phyloP scores from a whole-genome alignment of 768 basidiomycete genomes.

The Lentinula lateritia region DNA sequence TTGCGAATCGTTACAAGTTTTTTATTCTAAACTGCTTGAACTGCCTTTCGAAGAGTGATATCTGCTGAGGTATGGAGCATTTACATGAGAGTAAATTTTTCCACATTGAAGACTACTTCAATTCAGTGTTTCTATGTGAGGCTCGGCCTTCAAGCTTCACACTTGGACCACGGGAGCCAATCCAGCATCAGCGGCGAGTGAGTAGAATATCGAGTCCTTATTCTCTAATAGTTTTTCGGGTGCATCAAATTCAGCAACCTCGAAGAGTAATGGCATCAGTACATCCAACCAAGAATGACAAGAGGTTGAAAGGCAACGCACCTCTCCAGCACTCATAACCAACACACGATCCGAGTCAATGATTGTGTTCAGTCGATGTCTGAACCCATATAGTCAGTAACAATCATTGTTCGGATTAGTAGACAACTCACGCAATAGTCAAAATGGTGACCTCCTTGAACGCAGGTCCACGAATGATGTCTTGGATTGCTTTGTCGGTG shows the following conservation, averaged over 20 bases:
- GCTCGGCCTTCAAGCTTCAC: background rate
- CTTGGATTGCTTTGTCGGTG: conserved; percentile 75
- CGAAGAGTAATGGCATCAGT: background rate
- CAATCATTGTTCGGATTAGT: background rate
- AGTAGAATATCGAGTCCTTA: conserved; percentile 51
- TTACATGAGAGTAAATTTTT: no score
- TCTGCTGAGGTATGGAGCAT: no score
- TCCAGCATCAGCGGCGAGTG: conserved; percentile 63
- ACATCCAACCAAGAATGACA: background rate
- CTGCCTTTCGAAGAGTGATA: no score
- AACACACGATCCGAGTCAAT: conserved; percentile 76
- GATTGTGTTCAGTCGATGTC: conserved; percentile 80
- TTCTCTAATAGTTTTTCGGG: conserved; percentile 62
- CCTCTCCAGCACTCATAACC: conserved; percentile 77
- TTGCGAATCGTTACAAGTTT: no score
- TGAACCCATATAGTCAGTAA: conserved; percentile 17
- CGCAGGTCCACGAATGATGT: conserved; percentile 75
- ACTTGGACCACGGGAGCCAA: conserved; percentile 16
- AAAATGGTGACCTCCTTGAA: conserved; percentile 79
- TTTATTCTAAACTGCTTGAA: no score
- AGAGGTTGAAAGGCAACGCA: conserved; percentile 19
- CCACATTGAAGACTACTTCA: no score
- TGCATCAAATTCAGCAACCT: conserved; percentile 76
- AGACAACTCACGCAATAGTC: conserved; percentile 70
- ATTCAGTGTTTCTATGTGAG: no score